Conservation (phyloP, 768 basidiomycete species). For the Sarcodon sp. region DNA sequence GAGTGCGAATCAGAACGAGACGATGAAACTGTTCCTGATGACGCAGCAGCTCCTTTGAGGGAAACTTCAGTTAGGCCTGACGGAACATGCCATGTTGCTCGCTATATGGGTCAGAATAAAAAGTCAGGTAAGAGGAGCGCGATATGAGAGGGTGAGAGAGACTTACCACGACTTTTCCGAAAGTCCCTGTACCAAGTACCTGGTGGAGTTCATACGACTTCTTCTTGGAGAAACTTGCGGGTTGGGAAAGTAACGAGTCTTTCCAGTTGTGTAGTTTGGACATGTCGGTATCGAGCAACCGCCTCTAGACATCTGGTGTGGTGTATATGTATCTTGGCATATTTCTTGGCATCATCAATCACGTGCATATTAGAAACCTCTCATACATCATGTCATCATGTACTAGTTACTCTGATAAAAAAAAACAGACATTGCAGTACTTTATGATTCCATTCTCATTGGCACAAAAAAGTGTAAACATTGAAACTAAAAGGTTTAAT, state of each 20-base stretch:
- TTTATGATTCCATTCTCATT: too few relatives aligned
- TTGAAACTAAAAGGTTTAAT: too few relatives aligned
- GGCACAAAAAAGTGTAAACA: too few relatives aligned
- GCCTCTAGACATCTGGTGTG: too few relatives aligned
- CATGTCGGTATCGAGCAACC: not conserved
- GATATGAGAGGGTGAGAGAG: conserved; percentile 4
- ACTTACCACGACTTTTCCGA: conserved; percentile 81
- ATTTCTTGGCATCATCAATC: too few relatives aligned
- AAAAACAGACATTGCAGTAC: too few relatives aligned
- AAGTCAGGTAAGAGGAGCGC: not conserved
- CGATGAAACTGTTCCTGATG: not conserved
- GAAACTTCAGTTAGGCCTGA: not conserved
- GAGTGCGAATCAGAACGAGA: not conserved
- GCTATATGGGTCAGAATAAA: not conserved
- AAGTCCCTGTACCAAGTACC: conserved; percentile 71
- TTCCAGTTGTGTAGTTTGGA: conserved; percentile 13
- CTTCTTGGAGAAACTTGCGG: conserved; percentile 80
- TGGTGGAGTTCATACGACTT: conserved; percentile 64
- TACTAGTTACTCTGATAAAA: too few relatives aligned
- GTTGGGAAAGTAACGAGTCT: conserved; percentile 66
- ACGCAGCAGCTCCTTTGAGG: not conserved
- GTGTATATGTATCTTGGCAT: too few relatives aligned
- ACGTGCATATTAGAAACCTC: too few relatives aligned
- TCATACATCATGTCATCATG: too few relatives aligned
- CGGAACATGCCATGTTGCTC: not conserved